Conservation (phyloP, 2,329 filamentous ascomycete species). For the Hypocreales sp. region DNA sequence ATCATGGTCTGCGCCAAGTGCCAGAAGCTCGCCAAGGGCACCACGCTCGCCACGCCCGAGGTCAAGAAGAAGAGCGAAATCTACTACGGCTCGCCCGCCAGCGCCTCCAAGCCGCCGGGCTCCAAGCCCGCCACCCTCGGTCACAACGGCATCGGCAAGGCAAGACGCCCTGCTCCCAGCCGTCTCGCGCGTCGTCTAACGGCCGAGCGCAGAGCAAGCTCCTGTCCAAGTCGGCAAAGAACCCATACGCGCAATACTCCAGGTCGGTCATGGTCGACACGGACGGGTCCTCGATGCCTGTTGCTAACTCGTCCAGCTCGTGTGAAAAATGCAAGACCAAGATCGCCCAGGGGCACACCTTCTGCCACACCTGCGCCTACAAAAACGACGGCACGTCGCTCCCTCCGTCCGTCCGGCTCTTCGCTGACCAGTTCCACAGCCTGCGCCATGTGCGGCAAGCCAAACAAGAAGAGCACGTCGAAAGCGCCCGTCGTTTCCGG, state of each 20-base stretch:
- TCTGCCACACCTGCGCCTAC: constrained; percentile 48
- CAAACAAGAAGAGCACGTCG: constrained; percentile 31
- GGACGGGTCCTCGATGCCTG: too few relatives aligned
- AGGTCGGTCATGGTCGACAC: constrained; percentile 6
- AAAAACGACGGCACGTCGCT: constrained; percentile 40
- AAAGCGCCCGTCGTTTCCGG: constrained; percentile 39
- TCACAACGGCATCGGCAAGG: constrained; percentile 43
- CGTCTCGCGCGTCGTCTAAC: too few relatives aligned
- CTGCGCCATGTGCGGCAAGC: constrained; percentile 49
- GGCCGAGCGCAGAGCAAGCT: constrained; percentile 40
- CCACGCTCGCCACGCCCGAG: constrained; percentile 42
- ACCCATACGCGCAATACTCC: constrained; percentile 49
- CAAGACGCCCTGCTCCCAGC: constrained; percentile 11
- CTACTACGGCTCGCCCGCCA: constrained; percentile 43
- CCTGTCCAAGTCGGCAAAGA: constrained; percentile 47
- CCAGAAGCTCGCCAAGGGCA: constrained; percentile 42
- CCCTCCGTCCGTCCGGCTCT: too few relatives aligned
- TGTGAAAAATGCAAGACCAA: constrained; percentile 49
- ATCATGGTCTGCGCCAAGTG: constrained; percentile 52
- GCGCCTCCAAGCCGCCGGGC: constrained; percentile 15
- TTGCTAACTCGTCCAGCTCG: too few relatives aligned
- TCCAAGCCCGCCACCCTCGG: constrained; percentile 38
- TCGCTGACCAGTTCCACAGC: constrained; percentile 20
- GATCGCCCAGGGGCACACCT: constrained; percentile 43
- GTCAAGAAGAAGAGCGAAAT: constrained; percentile 55